A percentile compares a stretch with the other conserved stretches of the same genome.
phyloP scores from a whole-genome alignment of 148 eudicot genomes.

The Persicaria maculosa region DNA sequence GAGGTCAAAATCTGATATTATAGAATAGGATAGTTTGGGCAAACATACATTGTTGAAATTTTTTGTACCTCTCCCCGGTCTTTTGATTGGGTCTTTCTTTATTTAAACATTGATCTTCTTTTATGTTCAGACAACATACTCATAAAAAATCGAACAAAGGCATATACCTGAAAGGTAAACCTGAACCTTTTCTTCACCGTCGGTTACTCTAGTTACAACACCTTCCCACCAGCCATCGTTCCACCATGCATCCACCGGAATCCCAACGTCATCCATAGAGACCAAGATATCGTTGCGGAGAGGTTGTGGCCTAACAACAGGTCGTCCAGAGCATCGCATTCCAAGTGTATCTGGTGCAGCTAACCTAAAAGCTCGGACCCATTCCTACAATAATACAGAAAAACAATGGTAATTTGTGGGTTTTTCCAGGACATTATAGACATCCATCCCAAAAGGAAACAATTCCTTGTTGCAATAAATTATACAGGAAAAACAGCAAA shows the following conservation, averaged over 20 bases:
- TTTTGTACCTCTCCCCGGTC: too few relatives aligned
- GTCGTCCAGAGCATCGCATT: slow-evolving; percentile 63
- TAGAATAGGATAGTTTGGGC: too few relatives aligned
- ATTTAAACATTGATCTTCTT: neutral
- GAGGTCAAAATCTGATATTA: too few relatives aligned
- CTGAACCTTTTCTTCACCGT: slow-evolving; percentile 30
- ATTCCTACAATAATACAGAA: slow-evolving; percentile 44
- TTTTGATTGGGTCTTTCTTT: too few relatives aligned
- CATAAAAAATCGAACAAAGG: neutral
- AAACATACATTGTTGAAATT: too few relatives aligned
- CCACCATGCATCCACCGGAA: slow-evolving; percentile 96
- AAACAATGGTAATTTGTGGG: neutral
- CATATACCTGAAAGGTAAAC: slow-evolving; percentile 64
- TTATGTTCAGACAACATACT: neutral
- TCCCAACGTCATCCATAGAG: slow-evolving; percentile 46
- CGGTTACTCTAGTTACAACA: slow-evolving; percentile 38
- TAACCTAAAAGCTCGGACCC: slow-evolving; percentile 65
- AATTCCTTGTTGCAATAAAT: neutral
- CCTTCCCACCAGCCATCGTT: slow-evolving; percentile 99
- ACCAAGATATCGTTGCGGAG: slow-evolving; percentile 23
- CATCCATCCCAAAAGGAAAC: neutral
- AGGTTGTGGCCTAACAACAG: slow-evolving; percentile 60
- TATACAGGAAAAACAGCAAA: too few relatives aligned
- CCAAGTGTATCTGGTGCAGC: slow-evolving; percentile 80
- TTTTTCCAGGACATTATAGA: neutral